Evolutionary conservation across 441 rosid species (phyloP).

Genomic region (Populus hybrid): DNA sequence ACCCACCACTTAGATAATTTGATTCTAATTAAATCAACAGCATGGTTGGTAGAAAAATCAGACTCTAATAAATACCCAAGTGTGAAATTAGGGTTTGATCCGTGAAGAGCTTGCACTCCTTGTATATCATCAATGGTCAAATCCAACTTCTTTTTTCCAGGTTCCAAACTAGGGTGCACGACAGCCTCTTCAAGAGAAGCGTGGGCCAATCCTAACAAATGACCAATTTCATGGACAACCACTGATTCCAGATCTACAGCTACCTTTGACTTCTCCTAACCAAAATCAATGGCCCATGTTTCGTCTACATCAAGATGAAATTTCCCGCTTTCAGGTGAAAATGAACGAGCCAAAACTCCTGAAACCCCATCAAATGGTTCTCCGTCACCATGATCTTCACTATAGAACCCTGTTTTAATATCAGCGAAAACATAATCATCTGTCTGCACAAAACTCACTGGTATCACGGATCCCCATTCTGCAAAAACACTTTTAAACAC

Average conservation of each 20-base stretch:
- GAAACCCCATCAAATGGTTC: constrained; percentile 86
- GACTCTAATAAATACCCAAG: constrained; percentile 50
- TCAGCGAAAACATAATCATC: constrained; percentile 59
- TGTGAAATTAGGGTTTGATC: constrained; percentile 69
- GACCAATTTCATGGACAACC: constrained; percentile 83
- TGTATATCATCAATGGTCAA: constrained; percentile 56
- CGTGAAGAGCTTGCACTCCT: constrained; percentile 75
- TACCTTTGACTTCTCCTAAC: constrained; percentile 45
- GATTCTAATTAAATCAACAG: constrained; percentile 17
- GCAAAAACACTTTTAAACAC: constrained; percentile 56
- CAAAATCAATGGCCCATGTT: constrained; percentile 76
- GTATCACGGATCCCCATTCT: constrained; percentile 71
- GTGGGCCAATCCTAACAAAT: constrained; percentile 68
- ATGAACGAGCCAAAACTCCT: constrained; percentile 76
- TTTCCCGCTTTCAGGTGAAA: constrained; percentile 76
- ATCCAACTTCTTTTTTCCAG: constrained; percentile 58
- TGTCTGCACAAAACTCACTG: constrained; percentile 51
- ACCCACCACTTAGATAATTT: constrained; percentile 16
- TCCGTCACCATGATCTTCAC: constrained; percentile 84
- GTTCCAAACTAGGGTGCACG: constrained; percentile 78
- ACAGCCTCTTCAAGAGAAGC: constrained; percentile 58
- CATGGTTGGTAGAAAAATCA: constrained; percentile 56
- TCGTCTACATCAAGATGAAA: constrained; percentile 77
- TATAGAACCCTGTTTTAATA: constrained; percentile 71
- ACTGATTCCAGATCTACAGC: constrained; percentile 87